These are phyloP conservation scores for Calonectria hawksworthii DNA, from an alignment of 2,329 filamentous ascomycete species.

Conservation along the genomic window DNA sequence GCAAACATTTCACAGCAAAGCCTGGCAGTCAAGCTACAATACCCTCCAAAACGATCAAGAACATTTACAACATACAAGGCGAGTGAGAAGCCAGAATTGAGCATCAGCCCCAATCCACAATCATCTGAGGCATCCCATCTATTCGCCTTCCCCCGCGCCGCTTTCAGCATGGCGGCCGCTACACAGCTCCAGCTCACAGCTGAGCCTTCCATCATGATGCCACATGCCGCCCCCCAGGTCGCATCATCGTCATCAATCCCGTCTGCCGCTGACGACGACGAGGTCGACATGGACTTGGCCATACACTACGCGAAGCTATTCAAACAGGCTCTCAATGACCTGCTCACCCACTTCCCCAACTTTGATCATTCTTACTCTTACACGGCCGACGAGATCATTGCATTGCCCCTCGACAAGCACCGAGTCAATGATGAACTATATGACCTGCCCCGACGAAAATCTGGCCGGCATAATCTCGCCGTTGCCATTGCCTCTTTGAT, in stretches of 20 bases:
- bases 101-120: neutral
- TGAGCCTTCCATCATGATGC: slow-evolving; percentile 37
- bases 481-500: slow-evolving; percentile 49
- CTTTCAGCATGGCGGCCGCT: slow-evolving; percentile 49
- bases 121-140: neutral
- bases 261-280: slow-evolving; percentile 17
- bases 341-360: slow-evolving; percentile 43
- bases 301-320: slow-evolving; percentile 47
- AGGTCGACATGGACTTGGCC: slow-evolving; percentile 45
- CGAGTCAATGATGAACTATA: slow-evolving; percentile 50
- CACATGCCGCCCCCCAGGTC: neutral
- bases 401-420: slow-evolving; percentile 48
- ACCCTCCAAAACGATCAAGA: neutral
- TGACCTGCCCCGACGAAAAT: slow-evolving; percentile 53
- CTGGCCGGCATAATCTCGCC: slow-evolving; percentile 48
- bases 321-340: slow-evolving; percentile 45
- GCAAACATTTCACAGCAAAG: neutral
- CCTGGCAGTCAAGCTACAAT: neutral
- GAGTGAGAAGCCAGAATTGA: neutral
- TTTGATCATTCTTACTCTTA: slow-evolving; percentile 49
- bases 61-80: neutral
- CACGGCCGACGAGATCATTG: slow-evolving; percentile 53
- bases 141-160: neutral
- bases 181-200: slow-evolving; percentile 46
- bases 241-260: neutral